Evolutionary conservation across 2,329 filamentous ascomycete genomes (phyloP), one percentile per base, ranked within the genome.

Genomic region (Helotiales sp.): DNA sequence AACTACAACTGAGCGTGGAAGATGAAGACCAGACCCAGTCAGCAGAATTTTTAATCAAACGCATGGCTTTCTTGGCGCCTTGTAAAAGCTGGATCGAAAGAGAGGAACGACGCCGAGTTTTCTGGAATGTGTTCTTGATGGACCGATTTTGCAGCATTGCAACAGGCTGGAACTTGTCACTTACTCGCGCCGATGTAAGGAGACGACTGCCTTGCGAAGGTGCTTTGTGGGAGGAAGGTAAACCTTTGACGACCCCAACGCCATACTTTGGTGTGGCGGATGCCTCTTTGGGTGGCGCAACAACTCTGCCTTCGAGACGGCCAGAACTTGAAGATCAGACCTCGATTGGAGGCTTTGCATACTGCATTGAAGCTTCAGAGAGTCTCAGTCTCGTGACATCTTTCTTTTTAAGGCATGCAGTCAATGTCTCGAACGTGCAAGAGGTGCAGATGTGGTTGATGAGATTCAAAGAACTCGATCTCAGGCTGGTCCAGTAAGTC

Each of bases 181-280:
- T 79, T 4, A 79, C 76, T 3, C 75, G 71, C 22, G 74, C 72
- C 11, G 78, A 79, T 61, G 76, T 78, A 0, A 72, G 74, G n/a
- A 73, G 78, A n/a, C 72, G 77, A 1, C 63, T 79, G 2, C 78
- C 78, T 4, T 78, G 77, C 62, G 77, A 79, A 69, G 78, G 77
- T 1, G 75, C 72, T 0, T 60, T 78, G 0, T 79, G 77, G 78
- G 72, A 77, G 37, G 65, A 66, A 54, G 72, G 72, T 20, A 72
- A 69, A 15, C 71, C 72, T 43, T 40, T 70, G 7, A 71, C 73
- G 24, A 69, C 74, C 0, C 69, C 63, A 1, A 78, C 80, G 0
- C 80, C 80, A 0, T 81, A 78, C 62, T 82, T 82, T 69, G 80
- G 80, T 6, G 76, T 82, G 5, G 74, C 78, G 1, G 78, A 80